Evolutionary conservation across 179 eudicot genomes (phyloP).

Genomic region (Dionaea muscipula): DNA sequence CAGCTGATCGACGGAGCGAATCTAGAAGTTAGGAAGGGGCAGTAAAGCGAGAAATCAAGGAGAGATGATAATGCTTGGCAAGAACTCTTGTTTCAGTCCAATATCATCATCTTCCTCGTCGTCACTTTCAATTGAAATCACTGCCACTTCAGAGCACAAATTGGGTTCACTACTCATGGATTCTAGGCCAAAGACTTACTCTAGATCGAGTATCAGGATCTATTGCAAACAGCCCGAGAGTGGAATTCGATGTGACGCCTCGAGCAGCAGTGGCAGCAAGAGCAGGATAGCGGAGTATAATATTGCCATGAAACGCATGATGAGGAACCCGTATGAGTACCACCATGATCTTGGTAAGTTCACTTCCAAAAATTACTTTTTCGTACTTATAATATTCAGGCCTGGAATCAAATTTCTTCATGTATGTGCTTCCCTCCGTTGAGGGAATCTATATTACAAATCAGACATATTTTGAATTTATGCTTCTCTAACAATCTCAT

Average conservation of each 20-base stretch:
- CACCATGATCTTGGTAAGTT: constrained; percentile 91
- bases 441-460: too few species aligned
- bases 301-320: constrained; percentile 68
- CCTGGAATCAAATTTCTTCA: too few species aligned
- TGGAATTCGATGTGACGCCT: constrained; percentile 11
- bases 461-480: too few species aligned
- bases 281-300: constrained; percentile 68
- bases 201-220: constrained; percentile 15
- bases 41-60: too few species aligned
- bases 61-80: too few species aligned
- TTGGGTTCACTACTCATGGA: neutral
- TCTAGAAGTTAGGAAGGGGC: too few species aligned
- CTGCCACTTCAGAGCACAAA: neutral
- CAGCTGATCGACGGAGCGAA: too few species aligned
- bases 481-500: too few species aligned
- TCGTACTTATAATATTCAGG: too few species aligned
- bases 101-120: neutral
- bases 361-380: too few species aligned
- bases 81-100: too few species aligned
- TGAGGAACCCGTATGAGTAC: constrained; percentile 91
- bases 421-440: too few species aligned
- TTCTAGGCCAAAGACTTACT: constrained; percentile 4
- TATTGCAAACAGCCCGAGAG: constrained; percentile 15
- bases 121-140: constrained; percentile 14
- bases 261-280: constrained; percentile 10